Evolutionary conservation across 768 basidiomycete species (phyloP).

Genomic region (Hericium rajendrae): DNA sequence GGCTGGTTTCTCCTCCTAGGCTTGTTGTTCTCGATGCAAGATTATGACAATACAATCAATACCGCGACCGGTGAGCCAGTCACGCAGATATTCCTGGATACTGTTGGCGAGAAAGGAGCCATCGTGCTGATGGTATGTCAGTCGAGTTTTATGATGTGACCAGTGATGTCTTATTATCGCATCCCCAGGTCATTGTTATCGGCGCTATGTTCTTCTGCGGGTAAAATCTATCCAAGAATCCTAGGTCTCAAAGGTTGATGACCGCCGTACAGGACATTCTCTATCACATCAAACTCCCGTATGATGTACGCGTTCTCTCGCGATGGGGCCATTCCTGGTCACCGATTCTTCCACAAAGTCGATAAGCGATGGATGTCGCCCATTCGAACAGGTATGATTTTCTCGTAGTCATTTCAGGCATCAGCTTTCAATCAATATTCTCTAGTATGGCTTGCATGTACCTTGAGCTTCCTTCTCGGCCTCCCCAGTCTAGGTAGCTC

Average conservation of each 20-base stretch:
- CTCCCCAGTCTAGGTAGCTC: slow-evolving; percentile 64
- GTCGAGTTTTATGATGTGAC: background rate
- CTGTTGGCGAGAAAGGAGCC: slow-evolving; percentile 63
- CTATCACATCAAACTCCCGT: slow-evolving; percentile 66
- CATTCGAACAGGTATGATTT: slow-evolving; percentile 48
- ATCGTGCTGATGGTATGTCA: slow-evolving; percentile 57
- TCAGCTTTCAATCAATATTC: background rate
- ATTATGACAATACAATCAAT: slow-evolving; percentile 43
- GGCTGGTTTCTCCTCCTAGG: slow-evolving; percentile 71
- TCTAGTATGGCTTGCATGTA: slow-evolving; percentile 70
- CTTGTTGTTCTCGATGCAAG: slow-evolving; percentile 70
- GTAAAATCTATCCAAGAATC: slow-evolving; percentile 17
- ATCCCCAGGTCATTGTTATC: slow-evolving; percentile 46
- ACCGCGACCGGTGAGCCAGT: slow-evolving; percentile 60
- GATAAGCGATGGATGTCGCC: slow-evolving; percentile 50
- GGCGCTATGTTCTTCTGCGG: slow-evolving; percentile 72
- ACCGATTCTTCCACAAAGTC: slow-evolving; percentile 55
- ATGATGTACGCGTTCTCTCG: slow-evolving; percentile 81
- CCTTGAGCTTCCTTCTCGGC: slow-evolving; percentile 64
- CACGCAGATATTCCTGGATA: slow-evolving; percentile 70
- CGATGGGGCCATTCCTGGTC: slow-evolving; percentile 59
- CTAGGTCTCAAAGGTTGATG: background rate
- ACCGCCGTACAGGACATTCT: slow-evolving; percentile 45
- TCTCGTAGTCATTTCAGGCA: too few species aligned
- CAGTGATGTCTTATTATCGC: background rate